Percentiles rank a stretch among this genome's conserved stretches.
phyloP scores from a whole-genome alignment of 192 early-diverging fungal species.

The Backusella macrospora region DNA sequence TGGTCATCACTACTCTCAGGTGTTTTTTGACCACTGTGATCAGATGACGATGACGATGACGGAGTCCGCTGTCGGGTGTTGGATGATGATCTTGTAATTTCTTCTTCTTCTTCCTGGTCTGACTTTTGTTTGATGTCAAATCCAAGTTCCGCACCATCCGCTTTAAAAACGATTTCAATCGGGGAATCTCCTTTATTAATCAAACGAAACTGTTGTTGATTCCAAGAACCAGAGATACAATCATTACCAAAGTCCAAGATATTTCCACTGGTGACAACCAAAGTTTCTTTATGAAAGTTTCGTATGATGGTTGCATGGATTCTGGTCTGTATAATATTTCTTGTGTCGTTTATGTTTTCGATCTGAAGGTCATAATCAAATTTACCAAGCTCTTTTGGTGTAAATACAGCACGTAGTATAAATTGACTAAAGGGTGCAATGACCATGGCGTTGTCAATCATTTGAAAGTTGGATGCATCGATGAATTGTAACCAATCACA shows the following conservation, averaged over 20 bases:
- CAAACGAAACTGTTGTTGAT: slow-evolving; percentile 71
- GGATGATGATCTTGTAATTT: background rate
- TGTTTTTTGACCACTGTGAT: slow-evolving; percentile 3
- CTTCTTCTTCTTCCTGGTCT: background rate
- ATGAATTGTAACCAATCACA: slow-evolving; percentile 69
- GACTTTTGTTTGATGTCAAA: slow-evolving; percentile 49
- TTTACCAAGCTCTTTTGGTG: slow-evolving; percentile 86
- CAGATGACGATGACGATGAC: background rate
- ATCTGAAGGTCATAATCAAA: slow-evolving; percentile 86
- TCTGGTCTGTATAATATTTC: slow-evolving; percentile 79
- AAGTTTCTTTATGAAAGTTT: slow-evolving; percentile 71
- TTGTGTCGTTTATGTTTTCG: slow-evolving; percentile 87
- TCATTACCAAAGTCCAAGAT: slow-evolving; percentile 86
- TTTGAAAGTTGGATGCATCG: slow-evolving; percentile 70
- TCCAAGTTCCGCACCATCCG: slow-evolving; percentile 56
- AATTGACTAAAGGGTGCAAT: slow-evolving; percentile 71
- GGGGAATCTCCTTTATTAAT: slow-evolving; percentile 77
- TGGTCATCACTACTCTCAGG: background rate
- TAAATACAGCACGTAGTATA: slow-evolving; percentile 81
- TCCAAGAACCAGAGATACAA: slow-evolving; percentile 84
- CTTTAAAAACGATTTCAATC: slow-evolving; percentile 74
- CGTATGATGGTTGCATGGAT: slow-evolving; percentile 75
- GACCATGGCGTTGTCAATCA: slow-evolving; percentile 47
- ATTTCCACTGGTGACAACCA: slow-evolving; percentile 69
- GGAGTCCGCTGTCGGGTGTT: slow-evolving; percentile 14